Conservation (phyloP, 768 basidiomycete species). For the Tulasnella sp. region DNA sequence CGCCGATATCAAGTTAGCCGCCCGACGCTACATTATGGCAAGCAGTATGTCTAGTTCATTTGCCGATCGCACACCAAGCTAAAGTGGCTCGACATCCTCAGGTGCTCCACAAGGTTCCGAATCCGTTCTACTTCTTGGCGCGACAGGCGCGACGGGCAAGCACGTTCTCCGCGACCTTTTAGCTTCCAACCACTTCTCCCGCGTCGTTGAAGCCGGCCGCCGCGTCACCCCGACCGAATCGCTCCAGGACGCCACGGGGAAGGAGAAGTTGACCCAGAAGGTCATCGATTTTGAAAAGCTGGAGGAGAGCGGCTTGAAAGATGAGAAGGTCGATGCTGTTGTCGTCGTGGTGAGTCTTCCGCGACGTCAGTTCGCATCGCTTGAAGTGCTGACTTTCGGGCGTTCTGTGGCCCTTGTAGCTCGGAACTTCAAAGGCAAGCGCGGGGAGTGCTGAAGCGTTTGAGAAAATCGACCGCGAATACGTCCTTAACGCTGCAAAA, state of each 20-base stretch:
- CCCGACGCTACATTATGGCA: not conserved
- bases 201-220: constrained; percentile 61
- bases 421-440: constrained; percentile 50
- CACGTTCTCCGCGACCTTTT: constrained; percentile 52
- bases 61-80: not conserved
- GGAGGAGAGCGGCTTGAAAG: constrained; percentile 37
- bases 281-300: constrained; percentile 58
- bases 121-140: constrained; percentile 47
- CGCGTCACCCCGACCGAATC: constrained; percentile 38
- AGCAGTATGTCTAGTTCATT: not conserved
- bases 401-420: too few species aligned
- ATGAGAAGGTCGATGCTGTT: constrained; percentile 61
- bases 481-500: constrained; percentile 61
- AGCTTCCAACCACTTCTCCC: constrained; percentile 39
- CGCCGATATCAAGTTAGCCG: not conserved
- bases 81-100: too few species aligned
- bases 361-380: constrained; percentile 27
- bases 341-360: constrained; percentile 39
- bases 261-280: constrained; percentile 57
- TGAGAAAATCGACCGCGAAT: constrained; percentile 64
- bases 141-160: constrained; percentile 59
- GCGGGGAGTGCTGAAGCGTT: constrained; percentile 59
- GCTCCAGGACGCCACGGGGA: constrained; percentile 23
- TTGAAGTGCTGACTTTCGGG: constrained; percentile 18
- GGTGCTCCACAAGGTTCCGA: not conserved